phyloP scores from a whole-genome alignment of 371 early-diverging fungal genomes.

The Mucor plumbeus region DNA sequence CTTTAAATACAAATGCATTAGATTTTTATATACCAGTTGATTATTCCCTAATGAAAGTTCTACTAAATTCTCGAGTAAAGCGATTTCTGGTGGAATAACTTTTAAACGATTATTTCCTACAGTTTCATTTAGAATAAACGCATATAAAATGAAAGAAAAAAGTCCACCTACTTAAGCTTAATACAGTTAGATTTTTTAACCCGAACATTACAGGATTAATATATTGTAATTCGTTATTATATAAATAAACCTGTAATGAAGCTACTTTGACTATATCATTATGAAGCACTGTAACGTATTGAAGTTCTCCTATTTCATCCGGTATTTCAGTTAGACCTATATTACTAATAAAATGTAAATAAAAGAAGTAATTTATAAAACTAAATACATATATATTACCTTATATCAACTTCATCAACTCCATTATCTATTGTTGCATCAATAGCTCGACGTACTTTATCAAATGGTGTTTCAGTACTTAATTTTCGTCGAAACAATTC shows the following conservation, averaged over 20 bases:
- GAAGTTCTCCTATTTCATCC: slow-evolving; percentile 55
- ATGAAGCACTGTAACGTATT: slow-evolving; percentile 54
- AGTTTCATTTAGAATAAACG: slow-evolving; percentile 3
- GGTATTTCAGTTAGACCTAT: slow-evolving; percentile 57
- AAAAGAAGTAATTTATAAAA: not conserved
- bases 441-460: slow-evolving; percentile 53
- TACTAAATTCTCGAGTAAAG: slow-evolving; percentile 57
- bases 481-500: slow-evolving; percentile 21
- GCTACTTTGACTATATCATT: slow-evolving; percentile 53
- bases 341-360: slow-evolving; percentile 32
- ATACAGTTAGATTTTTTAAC: slow-evolving; percentile 58
- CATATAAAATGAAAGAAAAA: not conserved
- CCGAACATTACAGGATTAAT: slow-evolving; percentile 51
- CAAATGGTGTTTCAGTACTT: slow-evolving; percentile 21
- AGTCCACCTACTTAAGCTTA: slow-evolving; percentile 53
- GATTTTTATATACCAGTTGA: slow-evolving; percentile 39
- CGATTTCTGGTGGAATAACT: slow-evolving; percentile 60
- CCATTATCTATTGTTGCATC: slow-evolving; percentile 61
- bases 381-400: slow-evolving; percentile 37
- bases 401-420: slow-evolving; percentile 55
- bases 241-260: slow-evolving; percentile 57
- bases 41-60: slow-evolving; percentile 67
- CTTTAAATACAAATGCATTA: not conserved
- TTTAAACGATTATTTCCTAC: slow-evolving; percentile 56
- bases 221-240: slow-evolving; percentile 45